These are phyloP conservation scores for Eimeria brunetti DNA, from an alignment of 169 alveolate species.

Conservation along the genomic window DNA sequence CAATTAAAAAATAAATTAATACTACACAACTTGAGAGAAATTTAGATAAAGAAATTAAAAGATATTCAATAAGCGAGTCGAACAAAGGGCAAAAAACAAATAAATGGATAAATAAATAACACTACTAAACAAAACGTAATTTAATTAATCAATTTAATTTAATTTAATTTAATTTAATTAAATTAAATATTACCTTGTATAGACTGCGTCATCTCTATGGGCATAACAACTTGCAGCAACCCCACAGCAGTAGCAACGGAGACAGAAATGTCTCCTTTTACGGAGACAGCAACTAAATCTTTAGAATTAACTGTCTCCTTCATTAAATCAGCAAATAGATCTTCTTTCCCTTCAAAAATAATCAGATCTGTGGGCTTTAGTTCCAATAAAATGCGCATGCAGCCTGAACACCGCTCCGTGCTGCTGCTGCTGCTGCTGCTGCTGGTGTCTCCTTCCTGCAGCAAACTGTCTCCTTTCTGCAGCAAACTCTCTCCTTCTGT, in stretches of 20 bases:
- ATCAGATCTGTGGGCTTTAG: not conserved
- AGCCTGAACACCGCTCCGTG: conserved; percentile 1
- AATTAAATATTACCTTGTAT: conserved; percentile 39
- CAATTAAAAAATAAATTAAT: not conserved
- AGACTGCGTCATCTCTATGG: conserved; percentile 2
- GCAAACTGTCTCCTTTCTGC: too few species aligned
- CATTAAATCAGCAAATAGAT: not conserved
- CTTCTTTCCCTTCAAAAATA: conserved; percentile 6
- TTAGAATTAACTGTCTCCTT: conserved; percentile 24
- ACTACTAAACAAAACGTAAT: too few species aligned
- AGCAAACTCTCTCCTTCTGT: too few species aligned
- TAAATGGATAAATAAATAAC: too few species aligned
- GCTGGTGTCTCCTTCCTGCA: not conserved
- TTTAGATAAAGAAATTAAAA: too few species aligned
- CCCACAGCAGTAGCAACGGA: conserved; percentile 37
- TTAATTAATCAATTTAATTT: not conserved
- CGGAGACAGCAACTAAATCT: not conserved
- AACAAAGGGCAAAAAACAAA: too few species aligned
- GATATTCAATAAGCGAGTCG: too few species aligned
- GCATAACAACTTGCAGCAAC: not conserved
- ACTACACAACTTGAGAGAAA: too few species aligned
- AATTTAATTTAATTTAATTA: too few species aligned
- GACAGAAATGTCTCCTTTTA: conserved; percentile 27
- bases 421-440: not conserved
- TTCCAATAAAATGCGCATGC: not conserved